phyloP scores from a whole-genome alignment of 2,329 filamentous ascomycete genomes.

The Pyrenophora graminea region DNA sequence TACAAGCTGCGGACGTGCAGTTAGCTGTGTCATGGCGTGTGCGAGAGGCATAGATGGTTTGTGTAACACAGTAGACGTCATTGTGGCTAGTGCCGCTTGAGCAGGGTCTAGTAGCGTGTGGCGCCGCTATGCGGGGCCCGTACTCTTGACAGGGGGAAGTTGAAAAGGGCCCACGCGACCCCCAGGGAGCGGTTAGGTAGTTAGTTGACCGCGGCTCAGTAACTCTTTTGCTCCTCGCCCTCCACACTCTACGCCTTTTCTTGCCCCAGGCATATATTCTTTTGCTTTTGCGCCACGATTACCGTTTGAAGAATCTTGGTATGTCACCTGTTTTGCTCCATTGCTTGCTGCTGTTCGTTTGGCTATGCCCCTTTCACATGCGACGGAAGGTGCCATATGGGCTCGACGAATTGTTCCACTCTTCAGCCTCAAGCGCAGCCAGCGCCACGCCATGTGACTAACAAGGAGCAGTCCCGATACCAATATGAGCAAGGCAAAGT shows the following conservation, averaged over 20 bases:
- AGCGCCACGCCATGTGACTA: constrained; percentile 5
- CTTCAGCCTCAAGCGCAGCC: neutral
- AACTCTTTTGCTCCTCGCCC: constrained; percentile 1
- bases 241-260: neutral
- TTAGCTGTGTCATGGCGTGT: neutral
- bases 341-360: neutral
- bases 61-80: constrained; percentile 14
- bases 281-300: neutral
- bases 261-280: neutral
- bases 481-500: constrained; percentile 34
- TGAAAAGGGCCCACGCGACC: constrained; percentile 22
- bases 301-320: neutral
- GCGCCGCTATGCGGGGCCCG: constrained; percentile 19
- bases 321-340: neutral
- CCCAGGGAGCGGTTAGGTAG: constrained; percentile 6
- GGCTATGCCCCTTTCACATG: constrained; percentile 14
- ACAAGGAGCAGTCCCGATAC: constrained; percentile 9
- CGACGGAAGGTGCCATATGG: neutral
- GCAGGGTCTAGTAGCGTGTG: constrained; percentile 11
- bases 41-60: neutral
- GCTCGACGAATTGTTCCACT: neutral
- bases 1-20: neutral
- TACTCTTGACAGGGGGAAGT: constrained; percentile 7
- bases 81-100: constrained; percentile 13
- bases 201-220: constrained; percentile 5